phyloP scores from a whole-genome alignment of 2,329 filamentous ascomycete genomes.

The Pseudopyrenochaeta lycopersici region DNA sequence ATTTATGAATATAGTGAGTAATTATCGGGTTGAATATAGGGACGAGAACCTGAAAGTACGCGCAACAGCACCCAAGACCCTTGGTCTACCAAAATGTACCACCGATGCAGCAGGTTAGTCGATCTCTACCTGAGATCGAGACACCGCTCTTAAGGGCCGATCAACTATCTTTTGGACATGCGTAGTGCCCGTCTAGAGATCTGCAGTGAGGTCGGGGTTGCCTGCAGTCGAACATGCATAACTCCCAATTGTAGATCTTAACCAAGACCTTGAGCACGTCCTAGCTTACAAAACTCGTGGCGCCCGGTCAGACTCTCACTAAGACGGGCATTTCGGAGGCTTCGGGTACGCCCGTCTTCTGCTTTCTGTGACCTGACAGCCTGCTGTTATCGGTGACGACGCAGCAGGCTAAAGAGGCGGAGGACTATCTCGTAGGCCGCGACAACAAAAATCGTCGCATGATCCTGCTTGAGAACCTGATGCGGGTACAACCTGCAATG shows the following conservation, averaged over 20 bases:
- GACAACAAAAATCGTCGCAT: conserved; percentile 3
- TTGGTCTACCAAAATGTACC: conserved; percentile 8
- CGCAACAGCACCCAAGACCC: conserved; percentile 12
- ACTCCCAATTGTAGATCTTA: too few species aligned
- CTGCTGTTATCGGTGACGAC: conserved; percentile 1
- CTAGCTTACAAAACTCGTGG: neutral
- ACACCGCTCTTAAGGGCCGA: neutral
- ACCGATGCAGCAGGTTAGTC: conserved; percentile 2
- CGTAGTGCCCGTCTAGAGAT: neutral
- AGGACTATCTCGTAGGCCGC: neutral
- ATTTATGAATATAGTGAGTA: neutral
- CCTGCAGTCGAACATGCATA: neutral
- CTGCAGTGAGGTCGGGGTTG: neutral
- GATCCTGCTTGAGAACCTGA: neutral
- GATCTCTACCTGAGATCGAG: conserved; percentile 18
- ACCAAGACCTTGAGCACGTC: neutral
- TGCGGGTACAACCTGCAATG: conserved; percentile 7
- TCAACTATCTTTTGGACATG: conserved; percentile 4
- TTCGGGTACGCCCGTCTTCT: neutral
- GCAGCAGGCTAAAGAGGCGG: neutral
- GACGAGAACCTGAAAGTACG: neutral
- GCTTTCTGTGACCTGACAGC: neutral
- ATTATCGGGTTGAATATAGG: neutral
- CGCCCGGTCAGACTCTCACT: neutral
- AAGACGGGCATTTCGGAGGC: neutral